These are phyloP conservation scores for Amphirosellinia nigrospora DNA, from an alignment of 495 filamentous ascomycete genomes.

Conservation along the genomic window DNA sequence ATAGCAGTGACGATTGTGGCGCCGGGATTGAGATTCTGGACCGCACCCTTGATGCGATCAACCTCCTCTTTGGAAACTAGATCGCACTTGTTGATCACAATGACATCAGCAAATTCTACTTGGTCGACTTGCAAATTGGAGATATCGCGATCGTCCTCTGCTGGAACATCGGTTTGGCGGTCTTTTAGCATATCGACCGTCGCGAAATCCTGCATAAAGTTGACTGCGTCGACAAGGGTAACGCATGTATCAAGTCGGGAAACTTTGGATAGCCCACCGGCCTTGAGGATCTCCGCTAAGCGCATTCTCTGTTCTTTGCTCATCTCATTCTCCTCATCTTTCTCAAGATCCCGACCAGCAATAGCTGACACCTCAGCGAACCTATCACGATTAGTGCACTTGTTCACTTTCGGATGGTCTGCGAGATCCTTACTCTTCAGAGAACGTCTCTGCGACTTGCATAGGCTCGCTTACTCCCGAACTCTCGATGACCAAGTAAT, in stretches of 20 bases:
- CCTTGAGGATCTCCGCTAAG: constrained; percentile 39
- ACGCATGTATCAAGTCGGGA: constrained; percentile 65
- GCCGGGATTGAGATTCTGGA: constrained; percentile 56
- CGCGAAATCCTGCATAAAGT: constrained; percentile 62
- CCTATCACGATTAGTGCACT: constrained; percentile 33
- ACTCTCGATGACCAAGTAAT: constrained; percentile 67
- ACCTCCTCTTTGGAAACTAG: constrained; percentile 45
- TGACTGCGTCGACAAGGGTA: constrained; percentile 65
- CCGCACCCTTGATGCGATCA: constrained; percentile 49
- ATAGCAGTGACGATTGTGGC: constrained; percentile 56
- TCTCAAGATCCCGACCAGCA: constrained; percentile 34
- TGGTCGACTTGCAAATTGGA: constrained; percentile 67
- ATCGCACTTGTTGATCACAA: constrained; percentile 61
- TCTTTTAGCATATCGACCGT: constrained; percentile 63
- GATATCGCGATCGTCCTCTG: constrained; percentile 65
- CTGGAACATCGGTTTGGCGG: constrained; percentile 46
- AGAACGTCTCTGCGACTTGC: constrained; percentile 69
- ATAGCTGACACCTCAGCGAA: constrained; percentile 36
- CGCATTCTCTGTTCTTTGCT: constrained; percentile 41
- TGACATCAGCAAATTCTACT: constrained; percentile 67
- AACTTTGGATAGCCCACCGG: constrained; percentile 59
- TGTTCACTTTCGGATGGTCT: constrained; percentile 33
- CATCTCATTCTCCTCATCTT: constrained; percentile 28
- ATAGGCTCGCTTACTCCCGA: constrained; percentile 67
- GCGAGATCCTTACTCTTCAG: constrained; percentile 52